Conservation (phyloP, 306 rosid genomes). For the Lathyrus tuberosus region DNA sequence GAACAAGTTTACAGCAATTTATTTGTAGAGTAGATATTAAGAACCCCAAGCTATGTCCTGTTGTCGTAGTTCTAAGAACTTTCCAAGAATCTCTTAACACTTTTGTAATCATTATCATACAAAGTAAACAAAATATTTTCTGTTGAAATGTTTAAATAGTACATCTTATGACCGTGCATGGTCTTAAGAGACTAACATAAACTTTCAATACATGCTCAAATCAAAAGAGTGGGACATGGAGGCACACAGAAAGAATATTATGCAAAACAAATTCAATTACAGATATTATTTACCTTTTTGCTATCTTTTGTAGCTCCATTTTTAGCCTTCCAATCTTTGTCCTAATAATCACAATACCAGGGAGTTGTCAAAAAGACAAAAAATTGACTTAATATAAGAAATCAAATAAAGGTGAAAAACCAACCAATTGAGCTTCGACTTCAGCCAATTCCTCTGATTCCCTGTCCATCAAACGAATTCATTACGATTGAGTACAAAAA, state of each 20-base stretch:
- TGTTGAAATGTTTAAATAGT: not conserved
- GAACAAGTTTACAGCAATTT: constrained; percentile 9
- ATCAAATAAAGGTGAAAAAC: constrained; percentile 32
- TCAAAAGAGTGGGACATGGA: constrained; percentile 2
- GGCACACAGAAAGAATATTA: constrained; percentile 22
- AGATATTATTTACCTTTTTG: constrained; percentile 58
- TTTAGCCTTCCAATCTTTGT: constrained; percentile 61
- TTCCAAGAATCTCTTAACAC: constrained; percentile 13
- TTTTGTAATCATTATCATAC: not conserved
- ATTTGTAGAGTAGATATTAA: not conserved
- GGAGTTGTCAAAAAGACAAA: constrained; percentile 34
- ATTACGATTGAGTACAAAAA: constrained; percentile 28
- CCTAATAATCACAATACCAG: constrained; percentile 48
- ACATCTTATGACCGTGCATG: constrained; percentile 13
- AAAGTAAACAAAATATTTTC: constrained; percentile 23
- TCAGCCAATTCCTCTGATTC: constrained; percentile 88
- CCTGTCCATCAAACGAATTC: constrained; percentile 54
- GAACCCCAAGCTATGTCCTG: not conserved
- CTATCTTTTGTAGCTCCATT: constrained; percentile 53
- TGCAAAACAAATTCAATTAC: constrained; percentile 4
- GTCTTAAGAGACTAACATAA: constrained; percentile 3
- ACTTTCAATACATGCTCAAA: not conserved
- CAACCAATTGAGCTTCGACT: constrained; percentile 90
- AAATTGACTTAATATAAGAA: constrained; percentile 12
- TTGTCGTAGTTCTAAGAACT: constrained; percentile 19